Conservation (phyloP, 768 basidiomycete genomes). For the Albatrellus ellisii region DNA sequence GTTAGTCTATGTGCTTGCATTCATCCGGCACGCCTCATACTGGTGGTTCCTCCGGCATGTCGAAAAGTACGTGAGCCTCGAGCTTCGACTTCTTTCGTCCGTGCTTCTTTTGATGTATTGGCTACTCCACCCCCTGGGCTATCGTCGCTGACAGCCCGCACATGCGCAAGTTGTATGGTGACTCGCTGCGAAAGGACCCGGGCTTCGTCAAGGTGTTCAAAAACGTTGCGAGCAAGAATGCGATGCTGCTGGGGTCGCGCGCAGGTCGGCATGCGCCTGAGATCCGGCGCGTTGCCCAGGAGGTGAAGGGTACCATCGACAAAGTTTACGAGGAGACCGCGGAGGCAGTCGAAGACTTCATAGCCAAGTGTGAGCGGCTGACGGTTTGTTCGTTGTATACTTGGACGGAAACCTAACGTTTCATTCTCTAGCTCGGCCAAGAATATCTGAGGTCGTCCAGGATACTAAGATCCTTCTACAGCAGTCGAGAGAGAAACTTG, state of each 20-base stretch:
- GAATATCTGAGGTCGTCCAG: slow-evolving; percentile 78
- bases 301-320: slow-evolving; percentile 90
- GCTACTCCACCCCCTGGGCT: neutral
- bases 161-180: slow-evolving; percentile 93
- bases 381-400: neutral
- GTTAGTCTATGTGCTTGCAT: slow-evolving; percentile 75
- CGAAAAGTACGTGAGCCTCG: slow-evolving; percentile 59
- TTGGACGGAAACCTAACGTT: slow-evolving; percentile 6
- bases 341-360: slow-evolving; percentile 86
- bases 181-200: slow-evolving; percentile 87
- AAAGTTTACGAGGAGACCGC: slow-evolving; percentile 93
- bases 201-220: slow-evolving; percentile 98
- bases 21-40: slow-evolving; percentile 76
- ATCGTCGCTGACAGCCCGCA: slow-evolving; percentile 56
- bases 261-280: slow-evolving; percentile 78
- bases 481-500: slow-evolving; percentile 80
- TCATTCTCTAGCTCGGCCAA: slow-evolving; percentile 56
- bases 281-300: slow-evolving; percentile 70
- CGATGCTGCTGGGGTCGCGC: slow-evolving; percentile 55
- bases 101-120: neutral
- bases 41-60: slow-evolving; percentile 94
- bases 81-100: too few relatives aligned
- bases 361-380: slow-evolving; percentile 64
- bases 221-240: slow-evolving; percentile 78
- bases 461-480: slow-evolving; percentile 87